Percentiles rank a stretch among this genome's conserved stretches.
phyloP scores from a whole-genome alignment of 352 stramenopile genomes.

The Phytophthora hybrid region DNA sequence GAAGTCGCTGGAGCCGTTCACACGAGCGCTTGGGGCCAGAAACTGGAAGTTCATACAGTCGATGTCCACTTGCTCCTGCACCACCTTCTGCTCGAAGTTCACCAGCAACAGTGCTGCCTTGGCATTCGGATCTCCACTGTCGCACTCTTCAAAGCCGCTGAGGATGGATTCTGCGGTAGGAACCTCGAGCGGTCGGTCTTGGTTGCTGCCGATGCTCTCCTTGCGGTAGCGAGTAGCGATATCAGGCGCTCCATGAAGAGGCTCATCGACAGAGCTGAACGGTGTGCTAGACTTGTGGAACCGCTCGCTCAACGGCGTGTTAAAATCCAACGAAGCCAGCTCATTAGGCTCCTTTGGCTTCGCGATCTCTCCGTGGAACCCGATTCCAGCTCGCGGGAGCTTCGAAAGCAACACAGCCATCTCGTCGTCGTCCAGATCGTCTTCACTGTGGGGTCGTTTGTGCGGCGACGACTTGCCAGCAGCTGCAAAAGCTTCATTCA shows the following conservation, averaged over 20 bases:
- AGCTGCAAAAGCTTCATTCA: not conserved
- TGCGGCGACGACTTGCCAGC: constrained; percentile 29
- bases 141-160: constrained; percentile 83
- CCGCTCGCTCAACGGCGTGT: constrained; percentile 61
- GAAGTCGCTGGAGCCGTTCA: constrained; percentile 24
- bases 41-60: constrained; percentile 79
- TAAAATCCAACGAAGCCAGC: constrained; percentile 56
- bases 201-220: constrained; percentile 35
- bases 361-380: constrained; percentile 77
- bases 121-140: constrained; percentile 78
- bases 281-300: constrained; percentile 87
- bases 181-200: constrained; percentile 54
- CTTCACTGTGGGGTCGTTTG: constrained; percentile 68
- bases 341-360: constrained; percentile 63
- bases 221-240: constrained; percentile 41
- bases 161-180: constrained; percentile 83
- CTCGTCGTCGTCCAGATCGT: constrained; percentile 62
- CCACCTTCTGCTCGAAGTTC: constrained; percentile 41
- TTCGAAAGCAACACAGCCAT: constrained; percentile 70
- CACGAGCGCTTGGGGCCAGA: constrained; percentile 47
- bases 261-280: constrained; percentile 75
- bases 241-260: constrained; percentile 51
- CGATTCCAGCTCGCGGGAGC: constrained; percentile 76
- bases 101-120: constrained; percentile 66
- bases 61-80: constrained; percentile 63